Evolutionary conservation across 225 moss, liverwort and hornwort species (phyloP), one percentile per base, ranked within the genome.

Genomic region (Polytrichum commune): DNA sequence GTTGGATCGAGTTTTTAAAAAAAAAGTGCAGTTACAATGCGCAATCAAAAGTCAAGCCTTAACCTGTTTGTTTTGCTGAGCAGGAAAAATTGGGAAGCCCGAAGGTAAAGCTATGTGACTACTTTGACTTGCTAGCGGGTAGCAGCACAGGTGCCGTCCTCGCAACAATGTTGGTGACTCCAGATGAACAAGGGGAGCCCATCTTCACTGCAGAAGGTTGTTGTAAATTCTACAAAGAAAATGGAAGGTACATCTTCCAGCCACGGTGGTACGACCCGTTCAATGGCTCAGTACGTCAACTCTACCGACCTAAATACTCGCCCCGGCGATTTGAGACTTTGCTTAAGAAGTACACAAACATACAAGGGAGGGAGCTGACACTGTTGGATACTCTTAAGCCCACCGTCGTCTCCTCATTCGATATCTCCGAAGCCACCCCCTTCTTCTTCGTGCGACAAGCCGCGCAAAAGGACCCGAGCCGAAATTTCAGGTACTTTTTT

Each of bases 231-330:
- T 94, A 94, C 33, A 74, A 81, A 29, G 67, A 63, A 1, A 72
- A 94, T 55, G 93, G 93, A 32, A 77, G 69, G 16, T 67, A 46
- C 35, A 94, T 94, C 54, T 94, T 94, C 26, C 81, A 79, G 30
- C 68, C 84, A 25, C 78, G 83, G 29, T 92, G 88, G 88, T 89
- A 80, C 58, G 93, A 94, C 54, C 90, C 84, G 9, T 88, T 85
- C 69, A 54, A 77, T 63, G 93, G 92, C 53, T 74, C 82, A 6
- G 0, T 94, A 29, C 84, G 93, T 67, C 91, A 94, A 72, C 66
- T 92, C 2, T 92, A 90, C 77, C 88, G 92, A 66, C 93, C 93
- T 1, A 94, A 92, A 68, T 94, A 83, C 77, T 94, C 92, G 6
- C 66, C 90, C 8, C 84, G 67, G 35, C 83, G 75, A 27, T 94